Evolutionary conservation across 2,329 filamentous ascomycete species (phyloP), one percentile per base, ranked within the genome.

Genomic region (Alternaria arborescens): DNA sequence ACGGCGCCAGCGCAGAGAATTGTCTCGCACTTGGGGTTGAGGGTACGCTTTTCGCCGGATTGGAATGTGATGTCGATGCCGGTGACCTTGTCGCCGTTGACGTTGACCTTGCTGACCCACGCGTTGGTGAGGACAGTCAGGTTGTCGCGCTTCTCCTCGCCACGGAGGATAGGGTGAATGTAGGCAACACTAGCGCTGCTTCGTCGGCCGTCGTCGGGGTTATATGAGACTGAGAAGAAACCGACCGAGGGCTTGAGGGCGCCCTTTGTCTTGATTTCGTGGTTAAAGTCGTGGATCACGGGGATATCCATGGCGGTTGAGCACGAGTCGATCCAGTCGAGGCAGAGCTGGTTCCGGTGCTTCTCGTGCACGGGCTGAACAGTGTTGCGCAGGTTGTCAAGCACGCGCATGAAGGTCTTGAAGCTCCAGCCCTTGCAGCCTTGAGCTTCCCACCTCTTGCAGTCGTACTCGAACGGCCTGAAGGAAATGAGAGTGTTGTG

Each of bases 401-500:
- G 84, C 44, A 93, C 84, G 60, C 92, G 88, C 80, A 88, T 95
- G 80, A 97, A 91, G 62, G 87, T 92, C 75, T 92, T 88, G 81
- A 96, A 97, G 73, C 87, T 88, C 93, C 93, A 97, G 72, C 93
- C 93, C 76, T 87, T 87, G 82, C 91, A 93, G 62, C 93, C 93
- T 74, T 92, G 84, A 32, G 86, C 87, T 73, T 94, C 89, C 93
- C 93, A 97, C 71, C 91, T 86, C 75, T 92, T 86, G 82, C 91
- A 87, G 80, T 97, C 93, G 79, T 96, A 94, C 79, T 93, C 88
- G 76, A 97, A 96, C 8, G 93, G 92, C 26, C 93, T 88, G 87
- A 97, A 97, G 18, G 91, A 95, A 79, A 97, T 97, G 72, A 97
- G 85, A 20, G 93, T 97, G 82, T 97, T 97, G 85, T 97, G 93